Conservation (phyloP, 306 rosid genomes). For the Cajanus cajan region DNA sequence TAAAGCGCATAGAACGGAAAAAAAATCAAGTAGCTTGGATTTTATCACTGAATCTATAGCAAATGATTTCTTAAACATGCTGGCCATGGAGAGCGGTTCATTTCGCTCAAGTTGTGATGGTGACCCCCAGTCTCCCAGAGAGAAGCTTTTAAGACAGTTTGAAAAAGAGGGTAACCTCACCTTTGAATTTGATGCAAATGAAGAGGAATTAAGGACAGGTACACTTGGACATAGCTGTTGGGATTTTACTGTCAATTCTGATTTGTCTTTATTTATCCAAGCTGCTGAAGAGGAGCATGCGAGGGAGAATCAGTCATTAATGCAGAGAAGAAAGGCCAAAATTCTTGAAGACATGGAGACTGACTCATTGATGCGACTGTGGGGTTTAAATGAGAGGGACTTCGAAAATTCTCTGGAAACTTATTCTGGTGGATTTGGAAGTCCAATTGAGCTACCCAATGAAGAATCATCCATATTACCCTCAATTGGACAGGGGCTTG, state of each 20-base stretch:
- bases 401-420: slow-evolving; percentile 49
- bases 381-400: slow-evolving; percentile 78
- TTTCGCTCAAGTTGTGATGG: slow-evolving; percentile 37
- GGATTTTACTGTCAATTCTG: slow-evolving; percentile 41
- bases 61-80: slow-evolving; percentile 64
- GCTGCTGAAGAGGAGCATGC: slow-evolving; percentile 62
- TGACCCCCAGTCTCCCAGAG: slow-evolving; percentile 75
- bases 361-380: slow-evolving; percentile 63
- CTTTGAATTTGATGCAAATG: slow-evolving; percentile 41
- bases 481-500: slow-evolving; percentile 68
- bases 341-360: slow-evolving; percentile 76
- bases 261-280: slow-evolving; percentile 51
- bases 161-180: slow-evolving; percentile 56
- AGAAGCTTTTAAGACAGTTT: slow-evolving; percentile 66
- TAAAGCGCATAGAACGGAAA: slow-evolving; percentile 33
- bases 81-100: slow-evolving; percentile 49
- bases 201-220: slow-evolving; percentile 40
- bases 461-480: slow-evolving; percentile 51
- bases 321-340: slow-evolving; percentile 60
- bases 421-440: slow-evolving; percentile 76
- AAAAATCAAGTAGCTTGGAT: slow-evolving; percentile 56
- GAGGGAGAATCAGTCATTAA: slow-evolving; percentile 44
- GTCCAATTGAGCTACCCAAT: slow-evolving; percentile 70
- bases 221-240: background rate
- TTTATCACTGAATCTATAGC: slow-evolving; percentile 59